Percentiles rank a stretch among this genome's conserved stretches.
phyloP scores from a whole-genome alignment of 2,329 filamentous ascomycete species.

The Alternaria solani region DNA sequence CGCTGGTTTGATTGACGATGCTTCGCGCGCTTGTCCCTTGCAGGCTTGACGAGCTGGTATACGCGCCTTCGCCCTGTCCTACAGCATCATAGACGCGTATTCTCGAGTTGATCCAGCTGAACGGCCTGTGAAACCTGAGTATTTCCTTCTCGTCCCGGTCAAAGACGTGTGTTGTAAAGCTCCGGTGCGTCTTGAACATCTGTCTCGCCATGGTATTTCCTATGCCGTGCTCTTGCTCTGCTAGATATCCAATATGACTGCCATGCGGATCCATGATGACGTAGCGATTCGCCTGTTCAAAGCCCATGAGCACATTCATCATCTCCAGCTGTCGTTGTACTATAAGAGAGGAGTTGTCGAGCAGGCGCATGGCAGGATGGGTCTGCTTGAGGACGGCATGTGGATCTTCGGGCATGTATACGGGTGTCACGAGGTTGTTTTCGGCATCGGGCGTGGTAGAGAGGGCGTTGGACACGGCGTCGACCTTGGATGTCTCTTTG shows the following conservation, averaged over 20 bases:
- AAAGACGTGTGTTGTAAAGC: constrained; percentile 72
- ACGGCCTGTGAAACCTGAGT: constrained; percentile 68
- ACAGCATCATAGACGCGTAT: constrained; percentile 54
- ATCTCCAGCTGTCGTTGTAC: constrained; percentile 70
- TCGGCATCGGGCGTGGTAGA: constrained; percentile 53
- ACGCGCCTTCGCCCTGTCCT: constrained; percentile 27
- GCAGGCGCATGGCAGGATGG: constrained; percentile 65
- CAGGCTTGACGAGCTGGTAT: constrained; percentile 53
- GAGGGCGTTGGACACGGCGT: constrained; percentile 57
- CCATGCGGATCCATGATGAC: constrained; percentile 71
- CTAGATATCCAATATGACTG: constrained; percentile 70
- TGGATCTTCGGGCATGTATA: constrained; percentile 68
- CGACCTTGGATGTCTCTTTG: constrained; percentile 40
- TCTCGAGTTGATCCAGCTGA: constrained; percentile 68
- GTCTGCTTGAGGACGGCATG: constrained; percentile 64
- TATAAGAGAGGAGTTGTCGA: constrained; percentile 68
- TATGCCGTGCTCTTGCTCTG: constrained; percentile 68
- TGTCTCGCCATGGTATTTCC: constrained; percentile 65
- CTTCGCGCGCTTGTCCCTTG: constrained; percentile 56
- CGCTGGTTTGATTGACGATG: constrained; percentile 54
- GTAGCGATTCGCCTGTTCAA: constrained; percentile 73
- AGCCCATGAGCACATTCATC: constrained; percentile 71
- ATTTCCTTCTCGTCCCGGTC: constrained; percentile 68
- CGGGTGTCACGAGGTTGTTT: constrained; percentile 64
- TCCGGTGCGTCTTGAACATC: constrained; percentile 68